Evolutionary conservation across 345 rosid species (phyloP).

Genomic region (Eucalyptus shirleyi): DNA sequence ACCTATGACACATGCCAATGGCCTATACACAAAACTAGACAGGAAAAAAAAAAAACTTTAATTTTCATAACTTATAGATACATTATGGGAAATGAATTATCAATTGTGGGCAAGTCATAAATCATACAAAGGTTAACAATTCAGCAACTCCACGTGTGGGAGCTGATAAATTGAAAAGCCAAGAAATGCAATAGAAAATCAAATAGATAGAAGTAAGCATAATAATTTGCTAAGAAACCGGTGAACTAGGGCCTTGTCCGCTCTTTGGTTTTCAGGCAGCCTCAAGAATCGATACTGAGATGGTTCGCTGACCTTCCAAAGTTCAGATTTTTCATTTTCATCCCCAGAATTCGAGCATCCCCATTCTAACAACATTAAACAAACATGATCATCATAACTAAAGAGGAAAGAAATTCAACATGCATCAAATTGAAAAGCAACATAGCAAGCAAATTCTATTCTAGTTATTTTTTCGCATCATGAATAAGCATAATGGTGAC

Average conservation of each 20-base stretch:
- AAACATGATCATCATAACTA: background rate
- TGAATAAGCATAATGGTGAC: background rate
- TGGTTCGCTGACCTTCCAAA: conserved; percentile 88
- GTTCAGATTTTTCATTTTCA: conserved; percentile 79
- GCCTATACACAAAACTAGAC: background rate
- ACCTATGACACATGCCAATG: background rate
- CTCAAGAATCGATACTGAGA: conserved; percentile 79
- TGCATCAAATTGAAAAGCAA: background rate
- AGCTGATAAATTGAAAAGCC: background rate
- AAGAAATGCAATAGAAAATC: background rate
- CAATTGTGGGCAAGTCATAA: background rate
- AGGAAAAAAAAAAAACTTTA: background rate
- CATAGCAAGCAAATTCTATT: background rate
- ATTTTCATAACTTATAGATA: background rate
- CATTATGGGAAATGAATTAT: background rate
- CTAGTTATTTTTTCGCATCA: background rate
- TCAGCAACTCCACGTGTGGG: background rate
- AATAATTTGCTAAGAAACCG: background rate
- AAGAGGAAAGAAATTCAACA: background rate
- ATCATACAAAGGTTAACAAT: background rate
- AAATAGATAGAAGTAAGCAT: background rate
- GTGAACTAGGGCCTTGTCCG: conserved; percentile 25
- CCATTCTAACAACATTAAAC: conserved; percentile 49
- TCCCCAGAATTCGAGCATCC: conserved; percentile 75
- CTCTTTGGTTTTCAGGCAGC: conserved; percentile 81